These are phyloP conservation scores for Sporothrix brasiliensis DNA, from an alignment of 2,329 filamentous ascomycete species.

Conservation along the genomic window DNA sequence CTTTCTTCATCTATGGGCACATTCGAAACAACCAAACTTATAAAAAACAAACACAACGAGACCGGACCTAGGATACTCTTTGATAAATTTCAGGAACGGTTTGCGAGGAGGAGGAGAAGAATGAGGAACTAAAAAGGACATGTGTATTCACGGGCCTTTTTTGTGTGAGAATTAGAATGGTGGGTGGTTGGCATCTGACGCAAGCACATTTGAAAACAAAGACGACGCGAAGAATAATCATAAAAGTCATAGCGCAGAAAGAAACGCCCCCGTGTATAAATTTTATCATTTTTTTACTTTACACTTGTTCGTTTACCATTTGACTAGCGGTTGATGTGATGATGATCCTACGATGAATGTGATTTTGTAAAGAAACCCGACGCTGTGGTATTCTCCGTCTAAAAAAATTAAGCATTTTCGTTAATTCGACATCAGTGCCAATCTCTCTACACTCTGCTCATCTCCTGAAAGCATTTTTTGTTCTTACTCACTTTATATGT, in stretches of 20 bases:
- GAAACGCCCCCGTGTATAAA: slow-evolving; percentile 42
- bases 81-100: background rate
- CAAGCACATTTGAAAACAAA: background rate
- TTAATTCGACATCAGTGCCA: too few species aligned
- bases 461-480: too few species aligned
- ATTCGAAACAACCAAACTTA: slow-evolving; percentile 3
- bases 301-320: background rate
- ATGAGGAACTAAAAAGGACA: background rate
- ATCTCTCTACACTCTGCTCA: too few species aligned
- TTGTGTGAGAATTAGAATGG: slow-evolving; percentile 12
- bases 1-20: background rate
- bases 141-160: background rate
- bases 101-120: background rate
- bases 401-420: too few species aligned
- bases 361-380: too few species aligned
- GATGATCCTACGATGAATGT: too few species aligned
- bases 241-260: slow-evolving; percentile 35
- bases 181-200: slow-evolving; percentile 13
- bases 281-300: slow-evolving; percentile 28
- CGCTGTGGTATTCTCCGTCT: too few species aligned
- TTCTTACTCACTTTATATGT: too few species aligned
- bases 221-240: slow-evolving; percentile 9
- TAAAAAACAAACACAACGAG: background rate
- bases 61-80: slow-evolving; percentile 13
- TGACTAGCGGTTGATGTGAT: too few species aligned